These are phyloP conservation scores for maize (Zea mays) DNA, from an alignment of 176 grass and related monocot species.

Conservation along the genomic window DNA sequence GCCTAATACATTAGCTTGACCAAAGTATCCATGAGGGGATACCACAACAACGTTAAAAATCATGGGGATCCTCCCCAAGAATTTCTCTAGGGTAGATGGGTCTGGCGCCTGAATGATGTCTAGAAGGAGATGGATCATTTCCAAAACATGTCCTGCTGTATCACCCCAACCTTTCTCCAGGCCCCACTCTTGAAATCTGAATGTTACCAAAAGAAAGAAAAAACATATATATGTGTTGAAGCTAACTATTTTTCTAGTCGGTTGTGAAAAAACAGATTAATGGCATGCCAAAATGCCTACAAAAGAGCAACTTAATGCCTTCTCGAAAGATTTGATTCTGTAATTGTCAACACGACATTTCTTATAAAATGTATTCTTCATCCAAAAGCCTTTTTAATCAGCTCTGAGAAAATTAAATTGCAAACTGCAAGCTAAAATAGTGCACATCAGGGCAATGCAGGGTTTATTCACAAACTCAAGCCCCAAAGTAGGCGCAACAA, in stretches of 20 bases:
- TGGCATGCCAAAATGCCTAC: background rate
- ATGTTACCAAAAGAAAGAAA: slow-evolving; percentile 28
- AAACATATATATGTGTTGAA: background rate
- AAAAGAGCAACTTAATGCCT: background rate
- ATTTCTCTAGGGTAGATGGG: slow-evolving; percentile 82
- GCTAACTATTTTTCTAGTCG: too few relatives aligned
- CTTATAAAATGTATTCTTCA: background rate
- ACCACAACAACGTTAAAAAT: slow-evolving; percentile 97
- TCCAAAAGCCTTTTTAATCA: background rate
- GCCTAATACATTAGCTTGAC: slow-evolving; percentile 97
- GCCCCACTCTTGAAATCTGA: slow-evolving; percentile 95
- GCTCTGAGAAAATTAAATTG: background rate
- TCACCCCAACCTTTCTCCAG: slow-evolving; percentile 99
- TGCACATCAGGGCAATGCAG: background rate
- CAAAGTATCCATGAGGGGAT: slow-evolving; percentile 94
- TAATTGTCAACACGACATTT: background rate
- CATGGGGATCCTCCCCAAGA: slow-evolving; percentile 95
- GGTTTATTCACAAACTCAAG: slow-evolving; percentile 9
- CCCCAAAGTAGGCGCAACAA: background rate
- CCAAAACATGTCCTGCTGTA: slow-evolving; percentile 75
- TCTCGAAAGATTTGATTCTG: background rate
- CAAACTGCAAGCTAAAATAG: background rate
- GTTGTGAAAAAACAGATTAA: too few relatives aligned
- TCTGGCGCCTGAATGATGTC: slow-evolving; percentile 94
- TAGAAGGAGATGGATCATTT: slow-evolving; percentile 94